Evolutionary conservation across 2,329 filamentous ascomycete genomes (phyloP).

Genomic region (Cryphonectria naterciae): DNA sequence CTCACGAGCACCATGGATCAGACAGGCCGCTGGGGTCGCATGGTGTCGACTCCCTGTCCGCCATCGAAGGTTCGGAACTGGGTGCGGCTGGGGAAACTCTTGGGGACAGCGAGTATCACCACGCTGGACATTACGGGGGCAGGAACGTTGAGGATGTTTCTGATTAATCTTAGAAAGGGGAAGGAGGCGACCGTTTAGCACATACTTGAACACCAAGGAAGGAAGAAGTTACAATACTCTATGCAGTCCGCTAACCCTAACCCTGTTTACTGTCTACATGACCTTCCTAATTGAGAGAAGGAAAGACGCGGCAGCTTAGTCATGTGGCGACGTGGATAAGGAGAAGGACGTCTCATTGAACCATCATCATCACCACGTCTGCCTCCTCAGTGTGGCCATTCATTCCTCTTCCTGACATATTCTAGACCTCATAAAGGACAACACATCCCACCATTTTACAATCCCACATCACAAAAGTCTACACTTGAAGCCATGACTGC

Average conservation of each 20-base stretch:
- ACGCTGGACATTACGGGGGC: slow-evolving; percentile 31
- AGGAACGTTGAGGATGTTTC: not conserved
- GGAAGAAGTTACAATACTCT: too few species aligned
- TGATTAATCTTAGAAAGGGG: not conserved
- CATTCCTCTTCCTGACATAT: slow-evolving; percentile 55
- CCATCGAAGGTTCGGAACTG: slow-evolving; percentile 40
- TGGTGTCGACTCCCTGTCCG: slow-evolving; percentile 40
- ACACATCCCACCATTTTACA: not conserved
- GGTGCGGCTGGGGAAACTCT: slow-evolving; percentile 33
- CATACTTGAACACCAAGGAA: not conserved
- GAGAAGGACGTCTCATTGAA: slow-evolving; percentile 57
- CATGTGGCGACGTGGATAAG: slow-evolving; percentile 45
- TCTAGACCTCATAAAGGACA: slow-evolving; percentile 38
- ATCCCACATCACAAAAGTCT: slow-evolving; percentile 40
- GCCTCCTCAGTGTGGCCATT: slow-evolving; percentile 55
- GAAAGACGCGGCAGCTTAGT: slow-evolving; percentile 13
- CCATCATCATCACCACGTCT: slow-evolving; percentile 31
- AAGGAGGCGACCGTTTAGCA: not conserved
- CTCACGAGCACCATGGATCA: slow-evolving; percentile 30
- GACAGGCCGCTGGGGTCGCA: slow-evolving; percentile 29
- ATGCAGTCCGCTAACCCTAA: not conserved
- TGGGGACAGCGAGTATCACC: slow-evolving; percentile 29
- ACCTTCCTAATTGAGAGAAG: slow-evolving; percentile 16
- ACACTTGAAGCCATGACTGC: slow-evolving; percentile 44
- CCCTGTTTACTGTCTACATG: not conserved